phyloP scores from a whole-genome alignment of 139 green algal genomes.

The Micractinium conductrix region DNA sequence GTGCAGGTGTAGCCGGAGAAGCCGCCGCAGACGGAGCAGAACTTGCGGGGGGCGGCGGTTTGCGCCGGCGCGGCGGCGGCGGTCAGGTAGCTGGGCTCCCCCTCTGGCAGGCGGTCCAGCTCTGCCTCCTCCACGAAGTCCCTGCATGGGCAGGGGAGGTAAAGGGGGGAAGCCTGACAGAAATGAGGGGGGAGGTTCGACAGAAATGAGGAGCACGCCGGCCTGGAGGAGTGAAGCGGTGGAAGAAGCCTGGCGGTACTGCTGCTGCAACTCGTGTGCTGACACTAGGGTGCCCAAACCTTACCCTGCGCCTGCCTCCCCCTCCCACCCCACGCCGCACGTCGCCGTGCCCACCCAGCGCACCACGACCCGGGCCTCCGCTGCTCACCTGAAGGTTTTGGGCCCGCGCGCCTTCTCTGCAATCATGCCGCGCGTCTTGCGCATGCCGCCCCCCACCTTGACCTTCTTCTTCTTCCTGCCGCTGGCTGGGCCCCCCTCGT shows the following conservation, averaged over 20 bases:
- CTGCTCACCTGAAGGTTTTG: constrained; percentile 59
- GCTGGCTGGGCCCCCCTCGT: constrained; percentile 25
- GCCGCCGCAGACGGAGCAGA: constrained; percentile 67
- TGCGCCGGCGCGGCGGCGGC: constrained; percentile 58
- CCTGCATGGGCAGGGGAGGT: neutral
- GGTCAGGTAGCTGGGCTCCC: constrained; percentile 71
- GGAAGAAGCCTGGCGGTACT: too few species aligned
- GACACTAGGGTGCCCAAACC: too few species aligned
- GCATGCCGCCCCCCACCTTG: constrained; percentile 36
- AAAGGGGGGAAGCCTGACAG: neutral
- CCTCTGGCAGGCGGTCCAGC: constrained; percentile 55
- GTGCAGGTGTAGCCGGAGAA: constrained; percentile 77
- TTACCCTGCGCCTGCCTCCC: too few species aligned
- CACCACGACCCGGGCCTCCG: too few species aligned
- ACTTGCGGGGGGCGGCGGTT: constrained; percentile 59
- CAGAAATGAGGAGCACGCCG: too few species aligned
- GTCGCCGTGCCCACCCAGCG: too few species aligned
- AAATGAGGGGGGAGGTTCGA: too few species aligned
- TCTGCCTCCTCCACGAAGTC: constrained; percentile 72
- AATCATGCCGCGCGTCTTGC: constrained; percentile 65
- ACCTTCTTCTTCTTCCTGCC: constrained; percentile 59
- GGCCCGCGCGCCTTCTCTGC: constrained; percentile 48
- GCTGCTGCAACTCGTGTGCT: too few species aligned
- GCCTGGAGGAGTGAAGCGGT: too few species aligned
- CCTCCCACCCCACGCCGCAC: too few species aligned